Evolutionary conservation across 345 rosid genomes (phyloP), one percentile per base, ranked within the genome.

Genomic region (Eucalyptus tenuipes): DNA sequence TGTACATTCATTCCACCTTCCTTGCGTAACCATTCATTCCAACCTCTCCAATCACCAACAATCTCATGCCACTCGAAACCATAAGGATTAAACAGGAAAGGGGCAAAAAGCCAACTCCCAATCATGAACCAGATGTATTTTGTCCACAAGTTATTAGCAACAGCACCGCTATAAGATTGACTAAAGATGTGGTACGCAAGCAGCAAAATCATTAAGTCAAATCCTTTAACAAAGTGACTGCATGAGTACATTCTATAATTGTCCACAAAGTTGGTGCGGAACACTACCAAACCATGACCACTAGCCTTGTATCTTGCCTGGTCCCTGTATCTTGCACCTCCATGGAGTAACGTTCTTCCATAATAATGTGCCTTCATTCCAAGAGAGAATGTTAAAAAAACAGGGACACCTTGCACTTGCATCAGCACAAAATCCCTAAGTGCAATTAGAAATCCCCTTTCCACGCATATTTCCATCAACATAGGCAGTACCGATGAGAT

Each of bases 31-130:
- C 61, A 55, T 8, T 22, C 10, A 55, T 55, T 55, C 61, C 61
- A 55, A 55, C 2, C 91, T 92, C 94, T 88, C 99, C 99, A 98
- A 91, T 98, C 99, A 92, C 95, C 99, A 88, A 97, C 96, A 88
- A 98, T 98, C 88, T 98, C 94, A 92, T 98, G 99, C 98, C 99
- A 98, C 90, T 98, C 99, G 53, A 98, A 98, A 10, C 99, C 98
- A 47, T 97, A 98, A 20, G 99, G 99, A 91, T 98, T 96, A 93
- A 97, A 98, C 59, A 98, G 93, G 94, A 97, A 97, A 10, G 99
- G 99, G 71, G 99, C 98, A 85, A 98, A 98, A 66, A 98, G 99
- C 99, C 99, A 97, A 20, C 98, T 97, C 61, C 99, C 98, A 48
- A 95, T 97, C 98, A 98, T 96, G 91, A 98, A 97, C 99, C 99